These are phyloP conservation scores for Hibiscus syriacus DNA, from an alignment of 345 rosid genomes.

Conservation along the genomic window DNA sequence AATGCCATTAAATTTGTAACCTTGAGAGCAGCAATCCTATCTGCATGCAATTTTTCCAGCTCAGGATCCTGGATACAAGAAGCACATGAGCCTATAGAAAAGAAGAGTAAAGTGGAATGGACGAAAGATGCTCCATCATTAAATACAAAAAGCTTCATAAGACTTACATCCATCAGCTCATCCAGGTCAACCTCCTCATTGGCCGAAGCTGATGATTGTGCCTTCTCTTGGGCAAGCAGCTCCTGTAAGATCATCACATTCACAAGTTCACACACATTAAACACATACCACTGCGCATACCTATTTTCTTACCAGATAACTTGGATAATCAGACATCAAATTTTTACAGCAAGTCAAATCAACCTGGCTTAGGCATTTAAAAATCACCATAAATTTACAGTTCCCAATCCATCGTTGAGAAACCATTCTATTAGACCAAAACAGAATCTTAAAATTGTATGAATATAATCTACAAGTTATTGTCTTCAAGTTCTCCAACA, in stretches of 20 bases:
- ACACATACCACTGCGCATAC: not conserved
- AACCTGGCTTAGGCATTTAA: not conserved
- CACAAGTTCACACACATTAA: slow-evolving; percentile 6
- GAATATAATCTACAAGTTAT: not conserved
- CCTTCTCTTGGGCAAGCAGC: slow-evolving; percentile 61
- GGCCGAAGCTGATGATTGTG: slow-evolving; percentile 44
- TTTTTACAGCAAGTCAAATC: not conserved
- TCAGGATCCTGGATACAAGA: slow-evolving; percentile 71
- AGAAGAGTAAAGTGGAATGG: not conserved
- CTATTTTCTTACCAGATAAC: not conserved
- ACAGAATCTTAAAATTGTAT: not conserved
- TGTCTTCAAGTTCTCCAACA: not conserved
- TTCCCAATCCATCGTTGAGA: not conserved
- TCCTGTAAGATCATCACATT: slow-evolving; percentile 40
- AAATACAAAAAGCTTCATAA: not conserved
- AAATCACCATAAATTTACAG: not conserved
- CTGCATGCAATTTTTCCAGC: slow-evolving; percentile 84
- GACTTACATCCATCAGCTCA: slow-evolving; percentile 92
- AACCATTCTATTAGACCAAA: not conserved
- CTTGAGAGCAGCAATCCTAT: slow-evolving; percentile 88
- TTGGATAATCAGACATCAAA: not conserved
- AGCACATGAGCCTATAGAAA: slow-evolving; percentile 5
- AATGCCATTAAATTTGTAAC: slow-evolving; percentile 22
- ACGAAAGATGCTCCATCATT: not conserved
- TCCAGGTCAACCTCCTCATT: slow-evolving; percentile 81